Conservation (phyloP, 2,329 filamentous ascomycete species). For the Amylocarpus encephaloides region DNA sequence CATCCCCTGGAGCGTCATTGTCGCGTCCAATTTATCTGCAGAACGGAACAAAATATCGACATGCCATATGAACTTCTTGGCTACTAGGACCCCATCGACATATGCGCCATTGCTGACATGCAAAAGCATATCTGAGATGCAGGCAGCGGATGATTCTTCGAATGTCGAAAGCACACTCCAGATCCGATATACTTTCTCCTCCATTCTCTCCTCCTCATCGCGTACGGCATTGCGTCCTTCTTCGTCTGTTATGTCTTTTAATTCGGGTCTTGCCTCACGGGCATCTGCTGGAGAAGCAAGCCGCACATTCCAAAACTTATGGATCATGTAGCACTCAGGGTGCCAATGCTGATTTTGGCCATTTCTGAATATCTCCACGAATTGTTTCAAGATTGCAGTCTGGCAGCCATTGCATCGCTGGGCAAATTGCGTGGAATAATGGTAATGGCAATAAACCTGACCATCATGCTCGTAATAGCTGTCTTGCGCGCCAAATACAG, state of each 20-base stretch:
- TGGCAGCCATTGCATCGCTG: constrained; percentile 95
- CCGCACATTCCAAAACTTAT: constrained; percentile 99
- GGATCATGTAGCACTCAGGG: constrained; percentile 99
- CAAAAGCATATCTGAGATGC: constrained; percentile 97
- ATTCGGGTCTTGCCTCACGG: constrained; percentile 36
- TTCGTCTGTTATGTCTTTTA: constrained; percentile 52
- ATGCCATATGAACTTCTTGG: constrained; percentile 93
- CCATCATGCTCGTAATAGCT: constrained; percentile 98
- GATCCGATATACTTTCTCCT: constrained; percentile 95
- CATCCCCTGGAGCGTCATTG: constrained; percentile 61
- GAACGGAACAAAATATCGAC: constrained; percentile 88
- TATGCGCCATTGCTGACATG: constrained; percentile 98
- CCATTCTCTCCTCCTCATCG: constrained; percentile 85
- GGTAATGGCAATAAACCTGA: constrained; percentile 95
- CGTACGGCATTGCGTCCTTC: constrained; percentile 71
- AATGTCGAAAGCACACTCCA: constrained; percentile 97
- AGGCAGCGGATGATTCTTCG: constrained; percentile 94
- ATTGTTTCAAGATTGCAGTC: constrained; percentile 95
- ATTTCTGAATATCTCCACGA: constrained; percentile 97
- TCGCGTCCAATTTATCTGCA: constrained; percentile 75
- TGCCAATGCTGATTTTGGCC: constrained; percentile 99
- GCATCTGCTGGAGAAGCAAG: constrained; percentile 44
- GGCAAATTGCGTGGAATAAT: constrained; percentile 96
- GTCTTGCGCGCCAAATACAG: constrained; percentile 96
- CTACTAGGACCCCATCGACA: constrained; percentile 87